phyloP scores from a whole-genome alignment of 2,329 filamentous ascomycete species.

The Aspergillus ustus region DNA sequence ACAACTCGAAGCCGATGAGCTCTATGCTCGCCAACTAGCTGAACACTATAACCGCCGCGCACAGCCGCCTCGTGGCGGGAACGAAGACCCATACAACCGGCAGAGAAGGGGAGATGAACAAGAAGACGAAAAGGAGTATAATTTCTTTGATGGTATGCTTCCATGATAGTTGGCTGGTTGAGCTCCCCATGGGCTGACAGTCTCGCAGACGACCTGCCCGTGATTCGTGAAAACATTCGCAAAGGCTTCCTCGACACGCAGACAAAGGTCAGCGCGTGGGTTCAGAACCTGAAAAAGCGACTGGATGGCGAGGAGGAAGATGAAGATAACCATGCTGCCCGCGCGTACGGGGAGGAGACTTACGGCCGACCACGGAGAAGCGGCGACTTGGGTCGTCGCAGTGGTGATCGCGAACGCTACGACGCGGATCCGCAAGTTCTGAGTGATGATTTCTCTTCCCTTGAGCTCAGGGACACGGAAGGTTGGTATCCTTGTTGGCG shows the following conservation, averaged over 20 bases:
- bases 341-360: constrained; percentile 39
- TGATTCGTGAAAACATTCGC: constrained; percentile 88
- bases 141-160: constrained; percentile 76
- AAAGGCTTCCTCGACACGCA: constrained; percentile 97
- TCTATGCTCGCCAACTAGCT: constrained; percentile 88
- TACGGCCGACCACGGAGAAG: constrained; percentile 61
- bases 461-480: constrained; percentile 67
- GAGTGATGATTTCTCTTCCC: constrained; percentile 79
- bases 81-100: constrained; percentile 44
- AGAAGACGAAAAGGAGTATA: constrained; percentile 75
- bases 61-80: constrained; percentile 37
- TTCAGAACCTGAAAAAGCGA: constrained; percentile 87
- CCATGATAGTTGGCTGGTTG: not conserved
- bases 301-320: constrained; percentile 87
- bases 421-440: constrained; percentile 92
- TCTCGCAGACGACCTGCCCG: constrained; percentile 78
- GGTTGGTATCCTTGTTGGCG: constrained; percentile 39
- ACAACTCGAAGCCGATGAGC: constrained; percentile 88
- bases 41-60: constrained; percentile 74
- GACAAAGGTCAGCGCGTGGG: constrained; percentile 89
- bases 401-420: constrained; percentile 87
- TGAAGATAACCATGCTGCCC: constrained; percentile 44
- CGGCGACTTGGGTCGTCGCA: constrained; percentile 69
- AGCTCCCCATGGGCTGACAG: constrained; percentile 12
- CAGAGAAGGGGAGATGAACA: constrained; percentile 60